phyloP scores from a whole-genome alignment of 2,329 filamentous ascomycete species.

The Penicillium olsonii region DNA sequence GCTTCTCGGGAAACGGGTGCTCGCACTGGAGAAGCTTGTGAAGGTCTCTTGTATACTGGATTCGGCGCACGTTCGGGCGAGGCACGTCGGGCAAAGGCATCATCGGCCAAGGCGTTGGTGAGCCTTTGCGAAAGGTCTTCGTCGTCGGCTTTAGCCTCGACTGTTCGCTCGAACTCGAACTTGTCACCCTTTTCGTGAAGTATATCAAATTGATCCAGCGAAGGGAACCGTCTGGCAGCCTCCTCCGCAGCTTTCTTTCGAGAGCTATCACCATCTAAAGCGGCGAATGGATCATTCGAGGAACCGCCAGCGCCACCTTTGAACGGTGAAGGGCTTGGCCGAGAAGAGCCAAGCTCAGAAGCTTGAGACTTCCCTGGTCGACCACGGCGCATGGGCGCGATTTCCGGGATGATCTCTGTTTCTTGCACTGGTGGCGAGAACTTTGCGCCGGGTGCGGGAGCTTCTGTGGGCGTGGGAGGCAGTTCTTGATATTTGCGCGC shows the following conservation, averaged over 20 bases:
- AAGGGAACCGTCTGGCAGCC: constrained; percentile 81
- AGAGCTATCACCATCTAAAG: constrained; percentile 70
- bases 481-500: constrained; percentile 60
- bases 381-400: constrained; percentile 90
- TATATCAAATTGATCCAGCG: constrained; percentile 88
- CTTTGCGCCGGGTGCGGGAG: constrained; percentile 73
- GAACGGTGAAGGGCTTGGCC: constrained; percentile 68
- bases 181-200: constrained; percentile 80
- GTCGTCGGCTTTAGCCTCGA: constrained; percentile 47
- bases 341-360: constrained; percentile 51
- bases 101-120: constrained; percentile 76
- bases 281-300: constrained; percentile 82
- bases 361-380: constrained; percentile 60
- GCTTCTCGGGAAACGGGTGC: constrained; percentile 28
- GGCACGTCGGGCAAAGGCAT: constrained; percentile 67
- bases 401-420: constrained; percentile 76
- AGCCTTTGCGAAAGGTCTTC: constrained; percentile 66
- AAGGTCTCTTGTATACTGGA: constrained; percentile 25
- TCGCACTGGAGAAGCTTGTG: constrained; percentile 29
- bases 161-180: constrained; percentile 73
- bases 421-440: constrained; percentile 74
- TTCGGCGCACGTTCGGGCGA: constrained; percentile 36
- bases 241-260: constrained; percentile 66
- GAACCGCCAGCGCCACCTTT: constrained; percentile 53
- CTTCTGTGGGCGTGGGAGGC: constrained; percentile 56